Evolutionary conservation across 768 basidiomycete genomes (phyloP), one percentile per base, ranked within the genome.

Genomic region (Sporobolomyces pararoseus): DNA sequence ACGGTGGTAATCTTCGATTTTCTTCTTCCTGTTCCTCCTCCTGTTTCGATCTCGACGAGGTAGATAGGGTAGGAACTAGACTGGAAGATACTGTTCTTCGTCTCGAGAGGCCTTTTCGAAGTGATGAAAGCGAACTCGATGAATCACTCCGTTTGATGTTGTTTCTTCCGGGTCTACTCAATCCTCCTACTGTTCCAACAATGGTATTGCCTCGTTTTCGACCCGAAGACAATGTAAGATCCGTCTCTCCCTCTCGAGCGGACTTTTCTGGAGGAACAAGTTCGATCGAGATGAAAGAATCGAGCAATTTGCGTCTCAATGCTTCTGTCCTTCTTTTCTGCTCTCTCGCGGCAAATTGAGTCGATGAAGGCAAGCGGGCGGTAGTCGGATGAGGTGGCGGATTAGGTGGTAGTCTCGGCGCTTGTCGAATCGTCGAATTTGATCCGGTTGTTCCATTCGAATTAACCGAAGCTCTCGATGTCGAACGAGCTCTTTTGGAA

Each of bases 221-320:
- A 10, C 53, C 32, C n/a, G n/a, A n/a, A 12, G 4, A 21, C 19
- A 10, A 5, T 3, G 19, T 34, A 5, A 3, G 9, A 13, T 34
- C 27, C 51, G 51, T 29, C 10, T 29, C 35, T 35, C 7, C 7
- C 31, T 35, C 31, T 13, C 17, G 17, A 21, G 10, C 4, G 21
- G 3, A n/a, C 39, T 7, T 35, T 21, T 46, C 10, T 16, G 54
- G 17, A 29, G 66, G 42, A 13, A 66, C 23, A 1, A 64, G 42
- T 57, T 73, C 65, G n/a, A 71, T 57, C 55, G 62, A 54, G 39
- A 73, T 39, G 57, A 73, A 73, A 57, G 50, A 54, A 47, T 70
- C 68, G 17, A 73, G 31, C n/a, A 73, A 35, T 2, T 55, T 34
- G 7, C 61, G 17, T 2, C 39, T 21, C 6, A 70, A 32, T n/a